Evolutionary conservation across 805 yeast species (phyloP).

Genomic region (Wickerhamomyces mucosus): DNA sequence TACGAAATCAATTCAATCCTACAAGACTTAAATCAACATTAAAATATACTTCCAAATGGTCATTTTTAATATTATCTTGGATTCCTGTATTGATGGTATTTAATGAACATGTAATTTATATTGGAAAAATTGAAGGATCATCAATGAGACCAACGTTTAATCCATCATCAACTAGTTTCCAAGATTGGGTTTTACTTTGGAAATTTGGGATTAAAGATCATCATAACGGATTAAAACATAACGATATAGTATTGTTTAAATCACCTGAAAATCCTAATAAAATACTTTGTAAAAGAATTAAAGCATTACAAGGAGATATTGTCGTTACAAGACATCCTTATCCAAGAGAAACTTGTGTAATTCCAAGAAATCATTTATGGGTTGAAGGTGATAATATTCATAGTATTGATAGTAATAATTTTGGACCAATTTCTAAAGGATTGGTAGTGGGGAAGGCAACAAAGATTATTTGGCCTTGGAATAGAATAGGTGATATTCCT

Average conservation of each 20-base stretch:
- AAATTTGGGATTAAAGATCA: constrained; percentile 47
- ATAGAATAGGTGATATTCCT: constrained; percentile 41
- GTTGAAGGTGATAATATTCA: constrained; percentile 89
- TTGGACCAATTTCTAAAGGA: constrained; percentile 83
- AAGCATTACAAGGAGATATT: constrained; percentile 66
- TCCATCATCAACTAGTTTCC: constrained; percentile 39
- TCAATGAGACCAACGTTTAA: constrained; percentile 90
- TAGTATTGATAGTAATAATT: constrained; percentile 76
- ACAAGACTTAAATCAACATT: no score
- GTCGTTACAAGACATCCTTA: constrained; percentile 56
- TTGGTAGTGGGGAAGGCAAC: constrained; percentile 71
- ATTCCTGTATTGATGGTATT: constrained; percentile 67
- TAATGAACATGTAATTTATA: constrained; percentile 61
- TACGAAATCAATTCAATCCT: no score
- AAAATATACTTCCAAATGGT: neutral
- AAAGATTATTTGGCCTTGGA: constrained; percentile 60
- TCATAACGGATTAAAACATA: constrained; percentile 35
- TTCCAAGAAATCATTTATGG: constrained; percentile 85
- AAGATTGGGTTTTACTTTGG: constrained; percentile 61
- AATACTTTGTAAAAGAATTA: constrained; percentile 70
- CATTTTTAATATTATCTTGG: constrained; percentile 50
- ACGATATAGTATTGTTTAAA: constrained; percentile 69
- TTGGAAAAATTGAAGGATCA: constrained; percentile 66
- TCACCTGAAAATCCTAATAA: constrained; percentile 76
- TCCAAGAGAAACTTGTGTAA: constrained; percentile 46